These are phyloP conservation scores for Nakataea oryzae DNA, from an alignment of 2,329 filamentous ascomycete genomes.

Conservation along the genomic window DNA sequence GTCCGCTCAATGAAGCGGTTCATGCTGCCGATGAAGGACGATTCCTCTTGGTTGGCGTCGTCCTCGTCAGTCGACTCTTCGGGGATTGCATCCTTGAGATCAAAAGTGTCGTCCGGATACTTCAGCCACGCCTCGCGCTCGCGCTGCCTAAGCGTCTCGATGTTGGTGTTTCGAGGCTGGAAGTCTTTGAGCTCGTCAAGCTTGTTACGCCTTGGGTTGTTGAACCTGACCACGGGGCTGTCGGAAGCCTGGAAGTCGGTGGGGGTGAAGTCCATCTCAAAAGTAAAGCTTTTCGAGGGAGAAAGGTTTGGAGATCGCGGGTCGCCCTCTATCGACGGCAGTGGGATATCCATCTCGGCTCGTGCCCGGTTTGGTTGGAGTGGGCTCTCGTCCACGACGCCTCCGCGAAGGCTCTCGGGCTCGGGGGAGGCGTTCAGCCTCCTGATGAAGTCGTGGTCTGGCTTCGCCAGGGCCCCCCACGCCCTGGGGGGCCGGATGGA, in stretches of 20 bases:
- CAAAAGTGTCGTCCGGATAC: slow-evolving; percentile 9
- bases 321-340: slow-evolving; percentile 21
- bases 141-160: slow-evolving; percentile 28
- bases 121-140: slow-evolving; percentile 13
- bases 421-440: slow-evolving; percentile 9
- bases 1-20: slow-evolving; percentile 10
- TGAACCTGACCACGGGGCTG: slow-evolving; percentile 39
- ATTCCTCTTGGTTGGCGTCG: slow-evolving; percentile 3
- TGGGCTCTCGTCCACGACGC: background rate
- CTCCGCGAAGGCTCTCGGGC: background rate
- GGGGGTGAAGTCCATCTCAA: slow-evolving; percentile 48
- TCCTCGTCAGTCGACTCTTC: slow-evolving; percentile 7
- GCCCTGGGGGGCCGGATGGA: slow-evolving; percentile 10
- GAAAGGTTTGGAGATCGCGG: slow-evolving; percentile 7
- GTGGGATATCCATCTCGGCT: slow-evolving; percentile 9
- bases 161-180: slow-evolving; percentile 25
- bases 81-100: background rate
- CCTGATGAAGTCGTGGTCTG: slow-evolving; percentile 10
- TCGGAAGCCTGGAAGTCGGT: slow-evolving; percentile 43
- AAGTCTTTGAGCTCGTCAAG: slow-evolving; percentile 13
- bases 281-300: slow-evolving; percentile 43
- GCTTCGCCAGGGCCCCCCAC: slow-evolving; percentile 9
- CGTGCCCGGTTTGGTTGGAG: background rate
- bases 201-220: slow-evolving; percentile 21
- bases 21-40: background rate